Evolutionary conservation across 2,329 filamentous ascomycete species (phyloP).

Genomic region (Ascochyta viciae-villosae): DNA sequence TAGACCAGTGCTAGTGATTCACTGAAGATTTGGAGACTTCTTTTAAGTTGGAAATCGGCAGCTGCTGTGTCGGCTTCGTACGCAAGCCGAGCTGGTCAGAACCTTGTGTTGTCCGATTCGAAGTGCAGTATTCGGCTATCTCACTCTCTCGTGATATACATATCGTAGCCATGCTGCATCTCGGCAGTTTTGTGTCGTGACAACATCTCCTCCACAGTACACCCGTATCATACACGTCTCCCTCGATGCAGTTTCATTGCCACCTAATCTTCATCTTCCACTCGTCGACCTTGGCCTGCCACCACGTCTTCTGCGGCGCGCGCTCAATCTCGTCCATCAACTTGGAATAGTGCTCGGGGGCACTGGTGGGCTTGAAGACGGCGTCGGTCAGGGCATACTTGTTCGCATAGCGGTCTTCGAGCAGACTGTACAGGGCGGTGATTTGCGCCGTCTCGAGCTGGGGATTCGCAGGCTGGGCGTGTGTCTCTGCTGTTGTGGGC

Average conservation of each 20-base stretch:
- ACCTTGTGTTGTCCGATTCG: neutral
- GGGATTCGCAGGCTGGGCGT: conserved; percentile 19
- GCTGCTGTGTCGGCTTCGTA: too few relatives aligned
- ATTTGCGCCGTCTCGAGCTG: conserved; percentile 55
- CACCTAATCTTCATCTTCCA: conserved; percentile 50
- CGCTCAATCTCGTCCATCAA: conserved; percentile 47
- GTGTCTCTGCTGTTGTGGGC: conserved; percentile 16
- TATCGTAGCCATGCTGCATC: neutral
- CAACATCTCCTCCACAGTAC: neutral
- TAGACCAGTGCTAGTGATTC: neutral
- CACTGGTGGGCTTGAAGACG: conserved; percentile 42
- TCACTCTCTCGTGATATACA: neutral
- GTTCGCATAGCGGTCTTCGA: conserved; percentile 65
- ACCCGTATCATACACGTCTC: neutral
- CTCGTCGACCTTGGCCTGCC: conserved; percentile 43
- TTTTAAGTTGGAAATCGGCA: too few relatives aligned
- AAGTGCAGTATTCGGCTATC: neutral
- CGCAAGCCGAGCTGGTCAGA: too few relatives aligned
- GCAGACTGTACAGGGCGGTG: conserved; percentile 66
- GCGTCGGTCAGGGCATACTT: conserved; percentile 38
- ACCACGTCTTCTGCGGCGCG: conserved; percentile 46
- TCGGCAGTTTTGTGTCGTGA: neutral
- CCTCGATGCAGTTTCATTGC: conserved; percentile 19
- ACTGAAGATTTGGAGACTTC: too few relatives aligned
- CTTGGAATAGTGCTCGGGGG: conserved; percentile 45